Evolutionary conservation across 768 basidiomycete genomes (phyloP).

Genomic region (Mycena floridula): DNA sequence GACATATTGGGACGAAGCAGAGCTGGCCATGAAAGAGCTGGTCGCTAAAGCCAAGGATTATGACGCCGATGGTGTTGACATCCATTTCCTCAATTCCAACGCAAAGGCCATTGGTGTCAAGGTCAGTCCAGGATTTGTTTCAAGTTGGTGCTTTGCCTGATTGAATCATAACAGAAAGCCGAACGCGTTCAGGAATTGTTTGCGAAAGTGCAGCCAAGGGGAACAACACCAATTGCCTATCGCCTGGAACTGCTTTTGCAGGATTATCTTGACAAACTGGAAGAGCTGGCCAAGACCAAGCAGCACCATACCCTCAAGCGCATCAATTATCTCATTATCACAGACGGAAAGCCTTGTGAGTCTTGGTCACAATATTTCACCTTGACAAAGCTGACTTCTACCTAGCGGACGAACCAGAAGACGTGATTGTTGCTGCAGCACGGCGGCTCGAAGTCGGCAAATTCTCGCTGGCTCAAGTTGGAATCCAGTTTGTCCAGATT

Average conservation of each 20-base stretch:
- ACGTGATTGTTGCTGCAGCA: constrained; percentile 40
- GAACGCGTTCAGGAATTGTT: constrained; percentile 3
- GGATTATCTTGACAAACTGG: constrained; percentile 20
- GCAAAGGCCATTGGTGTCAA: too few species aligned
- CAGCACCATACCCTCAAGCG: constrained; percentile 35
- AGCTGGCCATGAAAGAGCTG: constrained; percentile 39
- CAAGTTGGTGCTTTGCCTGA: too few species aligned
- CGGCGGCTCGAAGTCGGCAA: constrained; percentile 44
- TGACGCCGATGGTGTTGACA: constrained; percentile 55
- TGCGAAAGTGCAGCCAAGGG: not conserved
- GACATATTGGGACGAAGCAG: constrained; percentile 49
- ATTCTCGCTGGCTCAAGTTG: constrained; percentile 50
- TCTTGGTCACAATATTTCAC: constrained; percentile 3
- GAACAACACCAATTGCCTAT: constrained; percentile 13
- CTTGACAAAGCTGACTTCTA: not conserved
- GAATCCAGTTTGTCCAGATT: constrained; percentile 71
- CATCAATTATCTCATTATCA: constrained; percentile 54
- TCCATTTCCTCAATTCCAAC: constrained; percentile 53
- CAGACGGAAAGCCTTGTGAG: constrained; percentile 59
- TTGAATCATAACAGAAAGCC: constrained; percentile 2
- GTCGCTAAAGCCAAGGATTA: constrained; percentile 43
- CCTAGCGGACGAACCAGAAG: constrained; percentile 49
- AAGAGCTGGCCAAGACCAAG: constrained; percentile 23
- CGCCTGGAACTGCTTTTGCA: constrained; percentile 26
- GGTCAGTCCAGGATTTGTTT: too few species aligned